These are phyloP conservation scores for Kuraishia molischiana DNA, from an alignment of 805 yeast genomes.

Conservation along the genomic window DNA sequence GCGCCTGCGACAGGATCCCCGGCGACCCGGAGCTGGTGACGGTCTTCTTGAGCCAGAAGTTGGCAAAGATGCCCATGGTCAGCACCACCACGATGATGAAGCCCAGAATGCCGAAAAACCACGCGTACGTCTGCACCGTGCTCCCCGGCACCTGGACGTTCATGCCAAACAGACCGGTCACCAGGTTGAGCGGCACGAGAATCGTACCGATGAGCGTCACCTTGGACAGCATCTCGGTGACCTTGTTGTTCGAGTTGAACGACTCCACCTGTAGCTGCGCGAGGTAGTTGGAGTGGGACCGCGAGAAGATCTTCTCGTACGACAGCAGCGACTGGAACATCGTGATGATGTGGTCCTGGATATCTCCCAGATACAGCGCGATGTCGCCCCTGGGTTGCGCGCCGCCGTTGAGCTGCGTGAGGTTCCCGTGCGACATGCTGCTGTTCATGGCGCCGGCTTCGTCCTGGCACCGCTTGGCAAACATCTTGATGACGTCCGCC, in stretches of 20 bases:
- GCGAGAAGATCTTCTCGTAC: constrained; percentile 86
- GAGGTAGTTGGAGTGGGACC: constrained; percentile 86
- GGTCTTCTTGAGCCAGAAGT: constrained; percentile 12
- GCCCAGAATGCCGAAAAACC: constrained; percentile 38
- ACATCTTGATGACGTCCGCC: constrained; percentile 94
- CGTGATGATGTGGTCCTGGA: constrained; percentile 93
- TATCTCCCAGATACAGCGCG: constrained; percentile 88
- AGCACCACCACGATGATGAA: constrained; percentile 16
- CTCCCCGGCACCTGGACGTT: constrained; percentile 83
- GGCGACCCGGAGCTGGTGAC: background rate
- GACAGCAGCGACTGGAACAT: constrained; percentile 88
- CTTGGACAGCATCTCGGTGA: constrained; percentile 79
- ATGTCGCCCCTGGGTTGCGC: constrained; percentile 81
- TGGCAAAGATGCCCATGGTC: constrained; percentile 13
- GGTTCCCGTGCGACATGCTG: constrained; percentile 6
- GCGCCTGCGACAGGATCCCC: background rate
- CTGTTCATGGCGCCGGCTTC: constrained; percentile 21
- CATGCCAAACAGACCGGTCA: constrained; percentile 95
- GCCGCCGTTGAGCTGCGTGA: constrained; percentile 9
- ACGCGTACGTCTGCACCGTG: constrained; percentile 29
- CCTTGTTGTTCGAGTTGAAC: constrained; percentile 74
- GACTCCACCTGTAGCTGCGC: constrained; percentile 93
- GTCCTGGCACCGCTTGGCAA: constrained; percentile 91
- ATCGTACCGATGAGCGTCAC: constrained; percentile 88
- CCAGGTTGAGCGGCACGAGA: constrained; percentile 78